Percentiles rank a stretch among this genome's conserved stretches.
These are phyloP conservation scores for Rhazya stricta DNA, from an alignment of 257 asterid species.

Conservation along the genomic window DNA sequence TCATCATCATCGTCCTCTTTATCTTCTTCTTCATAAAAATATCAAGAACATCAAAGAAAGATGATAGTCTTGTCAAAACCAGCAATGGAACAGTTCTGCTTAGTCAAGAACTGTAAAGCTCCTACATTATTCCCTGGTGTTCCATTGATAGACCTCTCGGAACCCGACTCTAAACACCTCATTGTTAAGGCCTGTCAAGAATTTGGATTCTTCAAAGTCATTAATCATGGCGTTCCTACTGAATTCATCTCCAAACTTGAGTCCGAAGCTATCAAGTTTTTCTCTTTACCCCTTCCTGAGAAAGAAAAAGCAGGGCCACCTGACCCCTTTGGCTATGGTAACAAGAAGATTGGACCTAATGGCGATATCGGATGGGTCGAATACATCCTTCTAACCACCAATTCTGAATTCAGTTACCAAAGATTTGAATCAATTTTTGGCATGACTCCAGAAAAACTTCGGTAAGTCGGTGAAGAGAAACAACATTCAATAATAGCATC, in stretches of 20 bases:
- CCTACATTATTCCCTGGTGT: slow-evolving; percentile 34
- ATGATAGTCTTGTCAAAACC: slow-evolving; percentile 38
- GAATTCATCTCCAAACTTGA: slow-evolving; percentile 49
- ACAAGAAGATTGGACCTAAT: slow-evolving; percentile 50
- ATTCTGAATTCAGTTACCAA: slow-evolving; percentile 34
- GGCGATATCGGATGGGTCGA: slow-evolving; percentile 78
- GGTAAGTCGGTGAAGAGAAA: slow-evolving; percentile 25
- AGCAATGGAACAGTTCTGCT: slow-evolving; percentile 26
- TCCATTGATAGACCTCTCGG: slow-evolving; percentile 71
- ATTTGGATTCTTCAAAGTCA: slow-evolving; percentile 69
- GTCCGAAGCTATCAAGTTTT: slow-evolving; percentile 58
- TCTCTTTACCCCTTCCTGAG: slow-evolving; percentile 46
- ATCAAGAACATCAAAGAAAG: not conserved
- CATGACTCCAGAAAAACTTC: slow-evolving; percentile 48
- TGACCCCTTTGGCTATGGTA: slow-evolving; percentile 75
- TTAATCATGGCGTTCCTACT: slow-evolving; percentile 59
- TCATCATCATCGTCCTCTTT: not conserved
- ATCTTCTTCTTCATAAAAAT: not conserved
- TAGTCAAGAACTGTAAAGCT: slow-evolving; percentile 22
- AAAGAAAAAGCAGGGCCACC: slow-evolving; percentile 60
- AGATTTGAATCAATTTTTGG: slow-evolving; percentile 47
- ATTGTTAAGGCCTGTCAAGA: slow-evolving; percentile 77
- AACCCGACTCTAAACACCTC: slow-evolving; percentile 50
- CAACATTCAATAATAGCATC: not conserved
- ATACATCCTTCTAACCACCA: slow-evolving; percentile 51